Percentiles rank a stretch among this genome's conserved stretches.
Conservation (phyloP, 192 early-diverging fungal species). For the Coemansia sp. region DNA sequence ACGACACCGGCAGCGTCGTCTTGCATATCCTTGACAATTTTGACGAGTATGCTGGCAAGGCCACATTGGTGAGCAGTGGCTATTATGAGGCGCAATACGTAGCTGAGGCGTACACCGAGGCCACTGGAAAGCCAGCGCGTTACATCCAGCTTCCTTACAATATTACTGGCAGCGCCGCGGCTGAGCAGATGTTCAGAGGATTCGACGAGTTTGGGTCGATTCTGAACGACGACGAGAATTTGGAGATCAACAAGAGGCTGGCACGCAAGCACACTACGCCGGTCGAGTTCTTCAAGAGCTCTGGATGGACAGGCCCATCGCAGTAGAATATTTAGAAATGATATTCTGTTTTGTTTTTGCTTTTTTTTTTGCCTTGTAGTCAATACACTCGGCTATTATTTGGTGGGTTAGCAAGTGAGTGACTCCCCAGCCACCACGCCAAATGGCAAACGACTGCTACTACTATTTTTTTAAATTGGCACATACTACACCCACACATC, state of each 20-base stretch:
- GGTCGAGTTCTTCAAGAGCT: slow-evolving; percentile 35
- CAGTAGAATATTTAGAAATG: neutral
- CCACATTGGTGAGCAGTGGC: slow-evolving; percentile 27
- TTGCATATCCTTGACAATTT: slow-evolving; percentile 32
- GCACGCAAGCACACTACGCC: slow-evolving; percentile 27
- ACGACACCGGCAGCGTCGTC: slow-evolving; percentile 39
- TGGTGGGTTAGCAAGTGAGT: too few species aligned
- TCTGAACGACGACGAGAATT: slow-evolving; percentile 50
- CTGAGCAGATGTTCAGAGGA: slow-evolving; percentile 29
- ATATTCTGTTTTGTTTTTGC: neutral
- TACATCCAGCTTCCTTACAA: slow-evolving; percentile 36
- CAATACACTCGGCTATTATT: neutral
- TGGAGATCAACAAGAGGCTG: slow-evolving; percentile 31
- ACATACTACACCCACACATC: slow-evolving; percentile 5
- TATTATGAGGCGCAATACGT: slow-evolving; percentile 42
- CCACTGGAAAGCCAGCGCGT: slow-evolving; percentile 35
- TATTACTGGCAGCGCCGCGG: neutral
- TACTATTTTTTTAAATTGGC: slow-evolving; percentile 12
- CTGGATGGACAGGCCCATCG: slow-evolving; percentile 56
- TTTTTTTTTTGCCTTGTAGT: neutral
- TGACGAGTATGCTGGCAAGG: slow-evolving; percentile 24
- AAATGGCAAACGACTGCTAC: neutral
- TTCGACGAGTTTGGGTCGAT: slow-evolving; percentile 34
- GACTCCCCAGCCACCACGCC: too few species aligned
- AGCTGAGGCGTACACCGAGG: slow-evolving; percentile 35